These are phyloP conservation scores for Fraxinus angustifolia DNA, from an alignment of 305 asterid genomes.

Conservation along the genomic window DNA sequence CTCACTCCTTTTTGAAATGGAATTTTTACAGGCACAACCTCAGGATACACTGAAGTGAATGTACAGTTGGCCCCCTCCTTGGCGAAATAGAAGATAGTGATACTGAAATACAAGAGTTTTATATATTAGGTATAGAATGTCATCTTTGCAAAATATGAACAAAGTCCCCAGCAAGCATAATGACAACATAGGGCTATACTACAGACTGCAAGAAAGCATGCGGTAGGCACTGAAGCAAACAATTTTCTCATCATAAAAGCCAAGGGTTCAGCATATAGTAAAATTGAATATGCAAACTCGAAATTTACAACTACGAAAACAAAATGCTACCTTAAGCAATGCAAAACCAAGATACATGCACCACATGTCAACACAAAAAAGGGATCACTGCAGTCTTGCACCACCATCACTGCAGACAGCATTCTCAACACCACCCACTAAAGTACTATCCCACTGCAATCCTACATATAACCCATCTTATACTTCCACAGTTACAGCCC, in stretches of 20 bases:
- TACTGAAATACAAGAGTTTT: constrained; percentile 43
- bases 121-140: constrained; percentile 18
- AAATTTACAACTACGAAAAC: not conserved
- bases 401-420: not conserved
- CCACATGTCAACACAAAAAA: not conserved
- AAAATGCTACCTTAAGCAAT: not conserved
- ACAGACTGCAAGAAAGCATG: not conserved
- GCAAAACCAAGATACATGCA: not conserved
- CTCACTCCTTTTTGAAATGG: constrained; percentile 71
- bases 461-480: not conserved
- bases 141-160: not conserved
- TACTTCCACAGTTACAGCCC: not conserved
- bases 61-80: constrained; percentile 68
- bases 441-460: not conserved
- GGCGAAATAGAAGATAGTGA: constrained; percentile 69
- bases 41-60: constrained; percentile 67
- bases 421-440: not conserved
- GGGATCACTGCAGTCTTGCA: not conserved
- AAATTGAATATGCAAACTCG: not conserved
- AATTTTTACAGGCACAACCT: constrained; percentile 56
- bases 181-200: constrained; percentile 1
- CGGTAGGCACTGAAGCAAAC: not conserved
- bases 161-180: not conserved
- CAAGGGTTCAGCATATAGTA: not conserved
- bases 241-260: not conserved